Evolutionary conservation across 768 basidiomycete species (phyloP), one percentile per base, ranked within the genome.

Genomic region (Tylopilus cervinicoccineus): DNA sequence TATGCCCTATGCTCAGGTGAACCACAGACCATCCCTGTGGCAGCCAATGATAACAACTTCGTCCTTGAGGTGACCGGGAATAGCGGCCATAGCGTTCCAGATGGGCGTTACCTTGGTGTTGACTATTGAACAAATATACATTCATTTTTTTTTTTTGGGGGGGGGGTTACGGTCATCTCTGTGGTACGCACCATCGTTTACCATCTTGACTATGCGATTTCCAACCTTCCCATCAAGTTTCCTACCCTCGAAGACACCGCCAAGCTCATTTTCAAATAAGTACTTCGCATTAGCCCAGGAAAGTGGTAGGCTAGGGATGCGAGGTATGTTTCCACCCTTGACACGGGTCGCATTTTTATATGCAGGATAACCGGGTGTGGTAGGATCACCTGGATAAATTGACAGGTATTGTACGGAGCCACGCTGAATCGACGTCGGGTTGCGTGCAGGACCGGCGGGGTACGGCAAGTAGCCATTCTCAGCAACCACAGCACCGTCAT

Each of bases 31-130:
- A 71, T 94, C 93, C 36, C 93, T 79, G 64, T 95, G 93, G 57
- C 86, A 86, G 13, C 92, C 93, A 51, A 96, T 64, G 14, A 95
- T 61, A 23, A 95, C 82, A 2, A 93, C 80, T 64, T 97, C 93
- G 56, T 91, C 83, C 49, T 76, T 76, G 60, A 93, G 77, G 46
- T 84, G 80, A 3, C 91, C 93, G 7, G 90, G 92, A 49, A 94
- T 86, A 24, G 84, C 76, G 11, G 78, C 85, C 79, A 88, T 87
- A 13, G 81, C 76, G 68, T 95, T 96, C 91, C 91, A 95, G 40
- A 95, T 91, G 14, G 92, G 90, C 5, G 78, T 93, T 12, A 93
- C 79, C 60, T 83, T 81, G 24, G 77, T 82, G 48, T 91, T 78
- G 33, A 95, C 88, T 83, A 43, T 32, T 17, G 38, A 22, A 13